Conservation (phyloP, 2,329 filamentous ascomycete species). For the Botryosphaeria dothidea region DNA sequence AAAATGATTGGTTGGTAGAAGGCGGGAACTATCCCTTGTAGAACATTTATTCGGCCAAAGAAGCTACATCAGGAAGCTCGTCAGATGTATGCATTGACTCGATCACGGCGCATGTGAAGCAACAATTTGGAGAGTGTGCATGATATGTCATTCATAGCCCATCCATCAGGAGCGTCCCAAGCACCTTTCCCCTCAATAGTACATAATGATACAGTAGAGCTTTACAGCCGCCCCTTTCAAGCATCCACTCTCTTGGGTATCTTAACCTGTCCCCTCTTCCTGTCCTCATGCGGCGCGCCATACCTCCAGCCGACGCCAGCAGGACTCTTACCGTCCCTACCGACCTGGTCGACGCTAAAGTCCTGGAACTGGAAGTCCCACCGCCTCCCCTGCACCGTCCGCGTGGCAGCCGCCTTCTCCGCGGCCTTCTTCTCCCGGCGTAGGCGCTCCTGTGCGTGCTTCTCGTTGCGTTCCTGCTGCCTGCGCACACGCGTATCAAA, state of each 20-base stretch:
- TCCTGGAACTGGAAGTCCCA: slow-evolving; percentile 64
- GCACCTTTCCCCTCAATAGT: not conserved
- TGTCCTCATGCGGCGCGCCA: slow-evolving; percentile 61
- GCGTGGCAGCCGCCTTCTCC: slow-evolving; percentile 40
- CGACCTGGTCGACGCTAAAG: slow-evolving; percentile 57
- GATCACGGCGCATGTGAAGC: too few relatives aligned
- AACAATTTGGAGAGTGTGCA: too few relatives aligned
- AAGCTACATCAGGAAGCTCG: too few relatives aligned
- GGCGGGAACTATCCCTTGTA: too few relatives aligned
- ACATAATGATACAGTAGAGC: not conserved
- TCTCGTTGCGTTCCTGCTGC: slow-evolving; percentile 31
- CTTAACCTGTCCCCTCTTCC: slow-evolving; percentile 64
- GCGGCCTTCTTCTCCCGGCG: slow-evolving; percentile 41
- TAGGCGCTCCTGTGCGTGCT: slow-evolving; percentile 42
- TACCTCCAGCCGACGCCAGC: slow-evolving; percentile 61
- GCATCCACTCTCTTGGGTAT: slow-evolving; percentile 61
- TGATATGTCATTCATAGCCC: not conserved
- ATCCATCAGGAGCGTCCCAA: not conserved
- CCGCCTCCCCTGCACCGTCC: slow-evolving; percentile 46
- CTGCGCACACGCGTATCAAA: slow-evolving; percentile 38
- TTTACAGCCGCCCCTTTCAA: slow-evolving; percentile 20
- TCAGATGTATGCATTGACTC: too few relatives aligned
- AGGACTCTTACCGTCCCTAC: slow-evolving; percentile 54
- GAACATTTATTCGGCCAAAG: too few relatives aligned
- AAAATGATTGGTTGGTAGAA: too few relatives aligned